phyloP scores from a whole-genome alignment of 495 filamentous ascomycete genomes.

The Copromyces sp. region DNA sequence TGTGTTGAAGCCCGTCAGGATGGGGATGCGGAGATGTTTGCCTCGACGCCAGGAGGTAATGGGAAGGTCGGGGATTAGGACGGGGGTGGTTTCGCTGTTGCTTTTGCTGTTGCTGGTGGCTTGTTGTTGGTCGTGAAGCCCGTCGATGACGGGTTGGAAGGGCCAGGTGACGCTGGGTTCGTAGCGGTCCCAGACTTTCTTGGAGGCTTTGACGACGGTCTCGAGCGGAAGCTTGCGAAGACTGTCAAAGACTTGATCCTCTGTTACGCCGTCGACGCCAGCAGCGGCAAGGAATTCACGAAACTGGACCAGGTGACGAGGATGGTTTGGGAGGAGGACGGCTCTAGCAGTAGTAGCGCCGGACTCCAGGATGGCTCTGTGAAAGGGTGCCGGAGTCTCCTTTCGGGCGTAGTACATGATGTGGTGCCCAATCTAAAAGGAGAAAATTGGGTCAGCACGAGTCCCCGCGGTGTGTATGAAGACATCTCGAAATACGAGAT shows the following conservation, averaged over 20 bases:
- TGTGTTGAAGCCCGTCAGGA: constrained; percentile 55
- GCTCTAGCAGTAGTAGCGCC: constrained; percentile 53
- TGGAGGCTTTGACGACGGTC: constrained; percentile 39
- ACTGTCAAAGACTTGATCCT: constrained; percentile 37
- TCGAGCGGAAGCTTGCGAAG: constrained; percentile 40
- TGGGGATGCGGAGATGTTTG: constrained; percentile 46
- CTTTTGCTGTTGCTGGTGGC: constrained; percentile 13
- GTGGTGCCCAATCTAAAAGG: constrained; percentile 50
- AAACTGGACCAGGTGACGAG: constrained; percentile 51
- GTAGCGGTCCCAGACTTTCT: constrained; percentile 43
- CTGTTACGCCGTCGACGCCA: constrained; percentile 28
- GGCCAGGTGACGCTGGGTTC: constrained; percentile 49
- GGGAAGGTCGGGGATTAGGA: constrained; percentile 46
- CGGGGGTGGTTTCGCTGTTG: constrained; percentile 6
- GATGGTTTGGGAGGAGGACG: constrained; percentile 43
- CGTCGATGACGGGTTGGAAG: constrained; percentile 59
- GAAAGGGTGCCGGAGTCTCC: constrained; percentile 37
- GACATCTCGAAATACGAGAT: not conserved
- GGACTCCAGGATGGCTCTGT: constrained; percentile 54
- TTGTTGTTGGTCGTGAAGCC: constrained; percentile 17
- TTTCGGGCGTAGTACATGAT: constrained; percentile 40
- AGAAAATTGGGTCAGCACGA: constrained; percentile 4
- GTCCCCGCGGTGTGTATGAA: not conserved
- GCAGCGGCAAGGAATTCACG: constrained; percentile 43
- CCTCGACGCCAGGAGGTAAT: constrained; percentile 44